Conservation (phyloP, 2,329 filamentous ascomycete genomes). For the Mycosphaerella arachidis region DNA sequence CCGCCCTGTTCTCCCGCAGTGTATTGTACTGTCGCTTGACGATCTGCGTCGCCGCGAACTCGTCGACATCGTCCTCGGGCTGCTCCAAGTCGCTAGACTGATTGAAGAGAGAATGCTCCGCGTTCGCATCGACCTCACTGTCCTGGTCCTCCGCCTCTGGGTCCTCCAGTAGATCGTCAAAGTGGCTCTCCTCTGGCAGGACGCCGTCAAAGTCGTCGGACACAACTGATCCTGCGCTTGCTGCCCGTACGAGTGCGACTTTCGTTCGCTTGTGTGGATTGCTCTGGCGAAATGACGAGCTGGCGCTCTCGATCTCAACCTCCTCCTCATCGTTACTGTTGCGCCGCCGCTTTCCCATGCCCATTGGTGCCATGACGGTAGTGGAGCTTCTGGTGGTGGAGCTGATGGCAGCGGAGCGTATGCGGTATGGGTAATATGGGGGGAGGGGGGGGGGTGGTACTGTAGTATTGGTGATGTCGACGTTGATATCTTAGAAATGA, state of each 20-base stretch:
- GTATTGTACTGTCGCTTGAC: constrained; percentile 27
- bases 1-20: constrained; percentile 60
- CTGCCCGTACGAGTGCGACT: constrained; percentile 25
- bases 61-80: constrained; percentile 28
- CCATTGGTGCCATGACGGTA: constrained; percentile 15
- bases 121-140: constrained; percentile 5
- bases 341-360: constrained; percentile 13
- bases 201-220: constrained; percentile 28
- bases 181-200: not conserved
- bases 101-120: not conserved
- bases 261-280: constrained; percentile 26
- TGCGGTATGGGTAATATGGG: no score
- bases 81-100: constrained; percentile 14
- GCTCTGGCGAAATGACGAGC: constrained; percentile 27
- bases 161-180: constrained; percentile 9
- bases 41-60: constrained; percentile 29
- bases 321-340: constrained; percentile 19
- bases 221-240: constrained; percentile 25
- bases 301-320: constrained; percentile 28
- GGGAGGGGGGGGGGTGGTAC: no score
- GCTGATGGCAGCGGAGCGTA: not conserved
- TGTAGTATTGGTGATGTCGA: constrained; percentile 2
- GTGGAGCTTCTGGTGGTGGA: constrained; percentile 20
- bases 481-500: not conserved
- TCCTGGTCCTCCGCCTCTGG: constrained; percentile 3